Evolutionary conservation across 106 monocot species (phyloP).

Genomic region (Alisma plantagoaquatica): DNA sequence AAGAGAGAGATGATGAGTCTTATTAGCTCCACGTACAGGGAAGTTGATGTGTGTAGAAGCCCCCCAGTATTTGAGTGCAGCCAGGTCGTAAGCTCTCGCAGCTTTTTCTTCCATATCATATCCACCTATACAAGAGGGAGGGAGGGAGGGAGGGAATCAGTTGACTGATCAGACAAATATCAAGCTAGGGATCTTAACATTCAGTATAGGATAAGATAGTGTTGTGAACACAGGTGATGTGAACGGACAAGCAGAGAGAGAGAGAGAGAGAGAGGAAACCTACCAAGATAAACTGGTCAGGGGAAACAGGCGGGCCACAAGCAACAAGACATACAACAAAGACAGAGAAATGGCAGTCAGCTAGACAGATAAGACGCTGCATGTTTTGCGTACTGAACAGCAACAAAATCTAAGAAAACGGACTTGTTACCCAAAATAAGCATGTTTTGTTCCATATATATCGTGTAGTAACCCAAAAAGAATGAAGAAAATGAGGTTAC

Average conservation of each 20-base stretch:
- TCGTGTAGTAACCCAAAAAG: neutral
- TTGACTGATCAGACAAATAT: too few species aligned
- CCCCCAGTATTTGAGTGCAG: constrained; percentile 98
- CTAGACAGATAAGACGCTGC: neutral
- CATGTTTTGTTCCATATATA: neutral
- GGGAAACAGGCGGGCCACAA: constrained; percentile 1
- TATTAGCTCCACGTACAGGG: constrained; percentile 64
- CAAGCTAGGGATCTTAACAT: too few species aligned
- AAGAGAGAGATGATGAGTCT: neutral
- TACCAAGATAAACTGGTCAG: constrained; percentile 87
- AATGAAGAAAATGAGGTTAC: neutral
- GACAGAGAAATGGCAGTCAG: neutral
- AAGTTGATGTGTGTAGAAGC: constrained; percentile 95
- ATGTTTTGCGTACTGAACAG: too few species aligned
- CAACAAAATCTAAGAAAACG: too few species aligned
- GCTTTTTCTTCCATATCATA: constrained; percentile 99
- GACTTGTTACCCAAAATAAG: too few species aligned
- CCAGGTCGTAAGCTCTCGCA: constrained; percentile 96
- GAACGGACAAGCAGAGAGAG: neutral
- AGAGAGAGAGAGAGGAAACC: neutral
- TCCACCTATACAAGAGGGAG: constrained; percentile 79
- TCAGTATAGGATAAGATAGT: too few species aligned
- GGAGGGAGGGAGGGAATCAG: too few species aligned
- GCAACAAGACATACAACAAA: constrained; percentile 4
- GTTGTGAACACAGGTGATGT: neutral